These are phyloP conservation scores for Fabrea salina DNA, from an alignment of 169 alveolate genomes.

Conservation along the genomic window DNA sequence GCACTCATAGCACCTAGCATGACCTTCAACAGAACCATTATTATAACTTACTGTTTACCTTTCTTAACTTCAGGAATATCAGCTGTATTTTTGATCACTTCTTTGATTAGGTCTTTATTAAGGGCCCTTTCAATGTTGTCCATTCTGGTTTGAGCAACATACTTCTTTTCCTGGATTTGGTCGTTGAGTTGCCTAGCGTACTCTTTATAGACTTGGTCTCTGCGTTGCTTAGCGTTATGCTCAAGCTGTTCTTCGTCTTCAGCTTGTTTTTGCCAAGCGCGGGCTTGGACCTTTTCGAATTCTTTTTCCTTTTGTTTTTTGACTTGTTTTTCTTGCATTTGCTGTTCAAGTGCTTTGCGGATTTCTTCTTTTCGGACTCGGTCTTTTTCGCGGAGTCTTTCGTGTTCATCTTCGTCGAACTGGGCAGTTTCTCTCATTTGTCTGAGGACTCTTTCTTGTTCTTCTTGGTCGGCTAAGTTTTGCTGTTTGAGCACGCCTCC, in stretches of 20 bases:
- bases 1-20: too few relatives aligned
- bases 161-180: conserved; percentile 44
- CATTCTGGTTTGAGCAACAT: conserved; percentile 31
- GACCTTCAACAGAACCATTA: too few relatives aligned
- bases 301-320: conserved; percentile 42
- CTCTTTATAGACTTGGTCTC: conserved; percentile 34
- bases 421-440: background rate
- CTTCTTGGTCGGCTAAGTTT: conserved; percentile 27
- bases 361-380: conserved; percentile 31
- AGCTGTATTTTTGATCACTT: conserved; percentile 40
- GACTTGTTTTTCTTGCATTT: conserved; percentile 43
- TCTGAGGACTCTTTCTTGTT: conserved; percentile 13
- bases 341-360: conserved; percentile 32
- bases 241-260: conserved; percentile 32
- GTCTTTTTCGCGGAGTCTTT: conserved; percentile 35
- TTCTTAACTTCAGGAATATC: background rate
- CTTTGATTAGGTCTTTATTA: conserved; percentile 37
- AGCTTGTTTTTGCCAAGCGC: conserved; percentile 42
- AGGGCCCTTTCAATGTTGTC: conserved; percentile 34
- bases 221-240: conserved; percentile 11
- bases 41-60: too few relatives aligned
- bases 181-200: conserved; percentile 41
- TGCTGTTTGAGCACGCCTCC: conserved; percentile 42
- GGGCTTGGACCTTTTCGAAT: conserved; percentile 37
- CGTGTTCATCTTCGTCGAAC: conserved; percentile 44